phyloP scores from a whole-genome alignment of 108 stramenopile species.

The Stephanodiscus triporus region DNA sequence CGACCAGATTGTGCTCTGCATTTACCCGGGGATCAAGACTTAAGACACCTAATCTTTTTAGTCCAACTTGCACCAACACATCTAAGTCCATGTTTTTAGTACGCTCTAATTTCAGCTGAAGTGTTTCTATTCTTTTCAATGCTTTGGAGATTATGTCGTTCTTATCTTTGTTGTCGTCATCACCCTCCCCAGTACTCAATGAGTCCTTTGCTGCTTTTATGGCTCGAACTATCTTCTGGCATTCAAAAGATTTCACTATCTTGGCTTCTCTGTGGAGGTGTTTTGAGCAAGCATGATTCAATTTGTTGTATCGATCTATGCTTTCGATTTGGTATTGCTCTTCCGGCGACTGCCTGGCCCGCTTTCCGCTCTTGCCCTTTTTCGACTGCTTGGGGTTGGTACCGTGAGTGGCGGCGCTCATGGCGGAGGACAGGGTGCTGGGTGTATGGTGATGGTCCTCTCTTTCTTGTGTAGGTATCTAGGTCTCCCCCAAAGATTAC shows the following conservation, averaged over 20 bases:
- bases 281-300: constrained; percentile 56
- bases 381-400: neutral
- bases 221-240: constrained; percentile 65
- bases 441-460: too few relatives aligned
- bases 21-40: constrained; percentile 47
- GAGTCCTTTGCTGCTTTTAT: constrained; percentile 45
- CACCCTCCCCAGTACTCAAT: neutral
- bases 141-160: constrained; percentile 25
- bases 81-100: constrained; percentile 58
- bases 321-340: constrained; percentile 39
- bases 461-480: too few relatives aligned
- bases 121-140: constrained; percentile 15
- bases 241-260: constrained; percentile 62
- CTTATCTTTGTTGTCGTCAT: constrained; percentile 9
- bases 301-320: constrained; percentile 58
- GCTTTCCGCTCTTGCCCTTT: neutral
- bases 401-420: neutral
- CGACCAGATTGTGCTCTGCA: neutral
- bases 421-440: too few relatives aligned
- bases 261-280: constrained; percentile 65
- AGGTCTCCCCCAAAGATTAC: too few relatives aligned
- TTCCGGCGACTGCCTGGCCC: constrained; percentile 12
- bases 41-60: constrained; percentile 61
- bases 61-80: constrained; percentile 47
- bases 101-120: constrained; percentile 36